Percentiles rank a stretch among this genome's conserved stretches.
phyloP scores from a whole-genome alignment of 768 basidiomycete genomes.

The Coprinopsis sp. region DNA sequence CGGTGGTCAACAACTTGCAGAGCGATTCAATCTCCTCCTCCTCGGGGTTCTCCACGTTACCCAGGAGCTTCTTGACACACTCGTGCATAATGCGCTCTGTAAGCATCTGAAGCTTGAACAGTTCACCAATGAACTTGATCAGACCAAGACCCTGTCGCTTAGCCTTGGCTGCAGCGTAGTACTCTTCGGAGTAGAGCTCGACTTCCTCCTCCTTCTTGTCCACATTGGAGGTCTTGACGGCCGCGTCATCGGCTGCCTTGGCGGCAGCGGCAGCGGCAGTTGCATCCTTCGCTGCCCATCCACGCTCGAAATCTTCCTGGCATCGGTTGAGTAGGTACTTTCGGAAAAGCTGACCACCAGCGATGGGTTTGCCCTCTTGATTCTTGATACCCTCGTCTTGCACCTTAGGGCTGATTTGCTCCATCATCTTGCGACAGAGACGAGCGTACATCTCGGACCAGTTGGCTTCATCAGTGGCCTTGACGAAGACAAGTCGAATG shows the following conservation, averaged over 20 bases:
- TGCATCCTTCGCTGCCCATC: constrained; percentile 87
- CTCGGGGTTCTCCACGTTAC: constrained; percentile 91
- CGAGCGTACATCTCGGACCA: constrained; percentile 99
- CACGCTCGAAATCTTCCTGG: constrained; percentile 96
- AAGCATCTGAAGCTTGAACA: constrained; percentile 98
- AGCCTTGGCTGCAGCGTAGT: constrained; percentile 93
- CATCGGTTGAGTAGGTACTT: constrained; percentile 96
- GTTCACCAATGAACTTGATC: constrained; percentile 96
- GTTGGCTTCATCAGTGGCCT: constrained; percentile 92
- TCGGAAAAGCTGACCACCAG: constrained; percentile 92
- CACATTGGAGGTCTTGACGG: constrained; percentile 64
- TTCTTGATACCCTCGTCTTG: constrained; percentile 85
- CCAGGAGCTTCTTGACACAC: constrained; percentile 92
- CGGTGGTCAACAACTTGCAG: constrained; percentile 88
- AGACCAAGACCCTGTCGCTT: constrained; percentile 96
- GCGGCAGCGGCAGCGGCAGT: constrained; percentile 81
- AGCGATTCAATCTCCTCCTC: constrained; percentile 97
- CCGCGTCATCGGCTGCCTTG: constrained; percentile 84
- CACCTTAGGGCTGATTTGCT: constrained; percentile 81
- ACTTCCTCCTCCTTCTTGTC: constrained; percentile 55
- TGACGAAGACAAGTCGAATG: constrained; percentile 94
- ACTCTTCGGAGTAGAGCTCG: constrained; percentile 90
- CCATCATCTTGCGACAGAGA: constrained; percentile 94
- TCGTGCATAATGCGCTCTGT: constrained; percentile 98
- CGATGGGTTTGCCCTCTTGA: constrained; percentile 79